Base-by-base conservation (phyloP, 768 basidiomycete species). In the Agaricus blazei region DNA sequence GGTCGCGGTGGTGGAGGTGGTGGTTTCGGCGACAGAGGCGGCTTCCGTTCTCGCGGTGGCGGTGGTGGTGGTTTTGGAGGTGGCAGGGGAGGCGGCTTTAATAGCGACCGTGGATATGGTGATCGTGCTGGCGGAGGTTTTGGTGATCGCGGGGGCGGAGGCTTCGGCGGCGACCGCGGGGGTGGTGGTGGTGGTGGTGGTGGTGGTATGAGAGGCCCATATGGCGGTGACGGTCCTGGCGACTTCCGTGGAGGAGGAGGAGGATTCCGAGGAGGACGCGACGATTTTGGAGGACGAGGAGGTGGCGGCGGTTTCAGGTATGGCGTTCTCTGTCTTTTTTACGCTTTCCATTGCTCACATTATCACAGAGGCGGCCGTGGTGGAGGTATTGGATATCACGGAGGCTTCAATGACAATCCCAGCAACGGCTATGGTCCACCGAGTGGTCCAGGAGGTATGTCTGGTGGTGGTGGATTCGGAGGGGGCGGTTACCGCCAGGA, bases 331-430 rank as follows among this genome's bases (percentile, higher is more conserved):
- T 42, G 24, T 24, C 7, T 45, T 15, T 47, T 6, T 34, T 19
- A 19, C 3, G 36, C 53, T 45, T 28, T 11, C 38, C 52, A 23
- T 15, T 46, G 53, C 49, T 61, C n/a, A 51, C 57, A 65, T 34
- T 60, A 57, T 43, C 51, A 7, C 60, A 80, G 79, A 67, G 81
- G 85, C 55, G 81, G 84, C 45, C 82, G 88, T 37, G 85, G 85
- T 27, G 85, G 82, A 27, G 88, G 88, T 45, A 84, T 90, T 60
- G 88, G 88, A 15, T 89, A 74, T 63, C 80, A 83, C 67, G 82
- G 81, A 56, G 82, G 83, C 28, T 80, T 81, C 65, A 72, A 75
- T 65, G 83, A 73, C 59, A 72, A 70, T 58, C 70, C 78, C 58
- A 34, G 34, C 34, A 78, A 79, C 63, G 84, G 83, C 44, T 81